These are phyloP conservation scores for Ligustrum vulgare DNA, from an alignment of 257 asterid species.

Conservation along the genomic window DNA sequence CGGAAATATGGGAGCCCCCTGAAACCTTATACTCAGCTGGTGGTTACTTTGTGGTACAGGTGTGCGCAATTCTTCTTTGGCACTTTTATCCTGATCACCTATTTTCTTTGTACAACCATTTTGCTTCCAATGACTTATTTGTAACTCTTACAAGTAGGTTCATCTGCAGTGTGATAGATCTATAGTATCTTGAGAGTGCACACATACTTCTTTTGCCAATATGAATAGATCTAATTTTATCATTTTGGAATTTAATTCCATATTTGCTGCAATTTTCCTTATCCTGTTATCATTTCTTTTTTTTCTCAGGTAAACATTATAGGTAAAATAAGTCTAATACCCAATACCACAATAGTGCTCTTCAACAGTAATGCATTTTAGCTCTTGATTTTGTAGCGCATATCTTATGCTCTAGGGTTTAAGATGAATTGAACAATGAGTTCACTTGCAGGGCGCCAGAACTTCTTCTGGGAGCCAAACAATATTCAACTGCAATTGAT, in stretches of 20 bases:
- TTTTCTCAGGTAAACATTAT: not conserved
- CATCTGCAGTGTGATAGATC: not conserved
- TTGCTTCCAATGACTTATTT: not conserved
- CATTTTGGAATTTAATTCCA: not conserved
- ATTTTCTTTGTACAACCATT: not conserved
- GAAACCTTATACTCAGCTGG: conserved; percentile 81
- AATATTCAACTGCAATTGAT: conserved; percentile 85
- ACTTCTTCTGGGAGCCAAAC: conserved; percentile 76
- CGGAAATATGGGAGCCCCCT: conserved; percentile 89
- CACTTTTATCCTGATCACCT: not conserved
- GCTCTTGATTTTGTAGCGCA: conserved; percentile 6
- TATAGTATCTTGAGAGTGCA: not conserved
- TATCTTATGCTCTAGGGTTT: not conserved
- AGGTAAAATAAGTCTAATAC: not conserved
- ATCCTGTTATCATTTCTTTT: not conserved
- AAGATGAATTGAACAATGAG: conserved; percentile 3
- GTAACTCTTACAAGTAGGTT: not conserved
- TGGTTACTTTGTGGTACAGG: conserved; percentile 97
- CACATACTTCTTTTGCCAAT: not conserved
- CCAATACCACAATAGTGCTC: not conserved
- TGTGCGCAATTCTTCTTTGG: conserved; percentile 28
- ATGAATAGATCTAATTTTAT: not conserved
- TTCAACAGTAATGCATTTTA: not conserved
- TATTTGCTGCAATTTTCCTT: not conserved
- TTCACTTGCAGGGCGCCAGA: conserved; percentile 76